Evolutionary conservation across 2,329 filamentous ascomycete genomes (phyloP), one percentile per base, ranked within the genome.

Genomic region (Fusarium anthophilum): DNA sequence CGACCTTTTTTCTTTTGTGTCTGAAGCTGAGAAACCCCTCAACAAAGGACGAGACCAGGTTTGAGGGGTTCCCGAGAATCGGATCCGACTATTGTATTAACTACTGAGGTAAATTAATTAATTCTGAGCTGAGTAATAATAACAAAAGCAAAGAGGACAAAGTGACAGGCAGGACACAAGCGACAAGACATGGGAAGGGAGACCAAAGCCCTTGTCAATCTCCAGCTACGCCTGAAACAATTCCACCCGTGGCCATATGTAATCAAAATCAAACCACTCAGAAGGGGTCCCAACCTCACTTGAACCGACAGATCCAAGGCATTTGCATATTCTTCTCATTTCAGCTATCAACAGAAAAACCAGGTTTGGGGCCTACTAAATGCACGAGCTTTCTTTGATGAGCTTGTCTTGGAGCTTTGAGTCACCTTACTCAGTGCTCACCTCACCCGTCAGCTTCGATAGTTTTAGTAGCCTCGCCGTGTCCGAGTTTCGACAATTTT

Each of bases 221-320:
- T 63, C 71, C 63, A 72, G 60, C 58, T 65, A 58, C 71, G 71
- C 72, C 72, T 74, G 72, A 74, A 74, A 74, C 72, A 69, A 69
- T 74, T 48, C 72, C 72, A 72, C 68, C 63, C 56, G 39, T 72
- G 47, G 72, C 50, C 51, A 38, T 56, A 53, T 58, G 67, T 66
- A 74, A 69, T 74, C 54, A 69, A 72, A 74, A 74, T 69, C 68
- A 74, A 74, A 72, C 71, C 72, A 72, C 68, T 56, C 63, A 61
- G 59, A 70, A 53, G 38, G 38, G 54, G 41, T 30, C 56, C 65
- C 55, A 74, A 62, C 67, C 63, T 69, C 63, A 70, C 50, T 61
- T 38, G 51, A 60, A 66, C 32, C 47, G 39, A 37, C 39, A 55
- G 51, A 53, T 45, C 60, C 59, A 66, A 70, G 65, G 69, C 43